phyloP scores from a whole-genome alignment of 2,329 filamentous ascomycete species.

The Aquanectria penicillioides region DNA sequence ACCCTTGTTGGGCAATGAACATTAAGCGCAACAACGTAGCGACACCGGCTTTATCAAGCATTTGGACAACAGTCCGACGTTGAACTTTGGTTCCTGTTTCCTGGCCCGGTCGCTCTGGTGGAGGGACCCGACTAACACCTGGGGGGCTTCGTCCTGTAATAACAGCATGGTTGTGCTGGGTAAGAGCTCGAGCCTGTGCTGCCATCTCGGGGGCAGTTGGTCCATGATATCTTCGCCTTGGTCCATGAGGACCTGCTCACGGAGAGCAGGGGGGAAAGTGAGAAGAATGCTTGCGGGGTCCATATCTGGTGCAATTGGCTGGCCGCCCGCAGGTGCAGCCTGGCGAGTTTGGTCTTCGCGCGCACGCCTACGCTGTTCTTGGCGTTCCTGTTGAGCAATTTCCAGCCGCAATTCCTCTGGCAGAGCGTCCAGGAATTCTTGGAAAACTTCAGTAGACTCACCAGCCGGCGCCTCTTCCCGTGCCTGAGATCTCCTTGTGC shows the following conservation, averaged over 20 bases:
- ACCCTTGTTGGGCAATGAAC: constrained; percentile 94
- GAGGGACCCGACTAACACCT: constrained; percentile 32
- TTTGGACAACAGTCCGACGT: constrained; percentile 87
- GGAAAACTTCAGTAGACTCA: constrained; percentile 84
- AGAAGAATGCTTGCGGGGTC: constrained; percentile 92
- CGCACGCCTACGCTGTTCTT: constrained; percentile 87
- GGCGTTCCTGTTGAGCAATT: constrained; percentile 88
- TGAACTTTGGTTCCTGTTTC: constrained; percentile 70
- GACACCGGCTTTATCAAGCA: constrained; percentile 95
- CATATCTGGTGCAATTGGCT: constrained; percentile 75
- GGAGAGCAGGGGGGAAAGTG: constrained; percentile 84
- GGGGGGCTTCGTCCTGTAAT: constrained; percentile 45
- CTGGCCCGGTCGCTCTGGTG: constrained; percentile 48
- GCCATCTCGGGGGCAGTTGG: constrained; percentile 84
- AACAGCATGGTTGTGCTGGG: constrained; percentile 50
- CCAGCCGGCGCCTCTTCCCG: constrained; percentile 73
- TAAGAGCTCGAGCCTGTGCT: constrained; percentile 82
- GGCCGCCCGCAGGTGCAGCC: constrained; percentile 64
- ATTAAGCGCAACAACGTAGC: constrained; percentile 97
- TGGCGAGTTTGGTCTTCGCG: constrained; percentile 82
- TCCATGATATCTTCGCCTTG: constrained; percentile 90
- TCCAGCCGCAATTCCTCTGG: constrained; percentile 91
- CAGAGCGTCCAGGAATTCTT: constrained; percentile 92
- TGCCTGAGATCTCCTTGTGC: constrained; percentile 82
- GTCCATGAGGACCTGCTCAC: constrained; percentile 88